Percentiles rank a stretch among this genome's conserved stretches.
phyloP scores from a whole-genome alignment of 2,329 filamentous ascomycete species.

The Pseudocercospora pini-densiflorae region DNA sequence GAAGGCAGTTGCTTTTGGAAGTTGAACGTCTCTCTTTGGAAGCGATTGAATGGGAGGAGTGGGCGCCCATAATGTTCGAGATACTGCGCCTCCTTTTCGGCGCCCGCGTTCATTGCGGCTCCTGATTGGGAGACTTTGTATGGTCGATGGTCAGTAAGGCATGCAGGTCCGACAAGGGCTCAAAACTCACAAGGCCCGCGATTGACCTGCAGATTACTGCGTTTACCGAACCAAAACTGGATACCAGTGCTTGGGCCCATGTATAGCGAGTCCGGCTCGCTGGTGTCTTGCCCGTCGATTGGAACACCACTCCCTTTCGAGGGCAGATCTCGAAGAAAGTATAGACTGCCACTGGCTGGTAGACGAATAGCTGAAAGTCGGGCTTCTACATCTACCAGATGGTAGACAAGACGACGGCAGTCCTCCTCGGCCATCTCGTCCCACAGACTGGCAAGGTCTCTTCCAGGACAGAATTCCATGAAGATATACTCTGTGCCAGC shows the following conservation, averaged over 20 bases:
- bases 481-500: slow-evolving; percentile 36
- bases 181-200: slow-evolving; percentile 41
- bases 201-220: slow-evolving; percentile 32
- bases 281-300: slow-evolving; percentile 17
- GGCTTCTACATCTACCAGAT: slow-evolving; percentile 39
- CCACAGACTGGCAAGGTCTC: slow-evolving; percentile 27
- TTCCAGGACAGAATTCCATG: slow-evolving; percentile 29
- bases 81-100: slow-evolving; percentile 41
- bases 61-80: slow-evolving; percentile 36
- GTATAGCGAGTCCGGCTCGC: slow-evolving; percentile 30
- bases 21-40: slow-evolving; percentile 40
- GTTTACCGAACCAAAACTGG: slow-evolving; percentile 39
- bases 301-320: slow-evolving; percentile 25
- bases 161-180: neutral
- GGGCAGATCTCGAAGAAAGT: slow-evolving; percentile 39
- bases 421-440: slow-evolving; percentile 28
- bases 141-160: neutral
- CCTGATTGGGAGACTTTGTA: slow-evolving; percentile 33
- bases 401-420: slow-evolving; percentile 32
- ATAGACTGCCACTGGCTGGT: slow-evolving; percentile 43
- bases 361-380: slow-evolving; percentile 35
- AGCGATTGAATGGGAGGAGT: slow-evolving; percentile 40
- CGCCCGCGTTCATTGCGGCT: slow-evolving; percentile 37
- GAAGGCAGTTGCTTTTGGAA: slow-evolving; percentile 37
- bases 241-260: slow-evolving; percentile 40